Evolutionary conservation across 331 rosid genomes (phyloP), one percentile per base, ranked within the genome.

Genomic region (Dryas integrifolia): DNA sequence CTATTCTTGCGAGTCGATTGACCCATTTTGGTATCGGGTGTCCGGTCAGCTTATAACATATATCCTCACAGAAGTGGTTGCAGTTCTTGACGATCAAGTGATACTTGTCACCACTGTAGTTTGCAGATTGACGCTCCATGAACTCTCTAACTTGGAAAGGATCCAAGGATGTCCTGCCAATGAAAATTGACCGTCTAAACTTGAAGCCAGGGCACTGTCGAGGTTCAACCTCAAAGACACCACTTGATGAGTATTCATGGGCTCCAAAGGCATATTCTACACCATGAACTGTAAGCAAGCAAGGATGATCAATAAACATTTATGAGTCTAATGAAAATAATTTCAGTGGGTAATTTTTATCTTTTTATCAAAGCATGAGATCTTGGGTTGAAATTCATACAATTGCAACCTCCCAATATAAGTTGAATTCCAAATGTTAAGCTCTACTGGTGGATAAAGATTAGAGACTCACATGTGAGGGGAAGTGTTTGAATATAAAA

Each of bases 261-360:
- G 97, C 96, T 77, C 98, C 98, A 75, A 91, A 94, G 7, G 98
- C 98, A 82, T 94, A 94, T 84, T 94, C 98, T 53, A 94, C 86
- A 68, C 98, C 97, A 75, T 88, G 85, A 83, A 94, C 98, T 94
- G 87, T 38, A 76, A 66, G 78, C 35, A 80, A 49, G 8, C 6
- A 68, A 51, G 75, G 44, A 48, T 43, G 41, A 71, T 76, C 72
- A 79, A 77, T 45, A 72, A 73, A 44, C 6, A 65, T 61, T 72
- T 69, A 66, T 30, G 35, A 30, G 35, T 30, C 35, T 30, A 30
- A 30, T 30, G 35, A 30, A 30, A 30, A 30, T 30, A 30, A 30
- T 30, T 30, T 30, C 35, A 30, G 2, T 30, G 35, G 35, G 35
- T 30, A 30, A 30, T 30, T 30, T 30, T 30, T 30, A 30, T 30